Evolutionary conservation across 768 basidiomycete genomes (phyloP).

Genomic region (Amylocystis lapponica): DNA sequence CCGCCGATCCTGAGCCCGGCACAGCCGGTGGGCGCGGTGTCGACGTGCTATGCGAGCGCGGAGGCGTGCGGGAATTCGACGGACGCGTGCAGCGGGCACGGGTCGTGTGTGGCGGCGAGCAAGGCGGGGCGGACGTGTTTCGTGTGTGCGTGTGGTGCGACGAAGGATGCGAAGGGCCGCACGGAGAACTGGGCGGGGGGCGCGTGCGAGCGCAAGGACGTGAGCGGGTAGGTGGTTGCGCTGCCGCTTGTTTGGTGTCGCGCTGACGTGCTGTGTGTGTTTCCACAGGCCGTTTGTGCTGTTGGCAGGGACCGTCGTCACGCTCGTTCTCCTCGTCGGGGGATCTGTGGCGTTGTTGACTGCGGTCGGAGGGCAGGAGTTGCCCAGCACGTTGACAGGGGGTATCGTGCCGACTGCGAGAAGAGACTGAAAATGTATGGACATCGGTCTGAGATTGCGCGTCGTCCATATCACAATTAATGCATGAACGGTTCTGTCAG

Average conservation of each 20-base stretch:
- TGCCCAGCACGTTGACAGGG: constrained; percentile 73
- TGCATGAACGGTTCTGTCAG: too few relatives aligned
- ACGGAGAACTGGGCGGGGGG: constrained; percentile 70
- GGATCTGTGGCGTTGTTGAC: constrained; percentile 65
- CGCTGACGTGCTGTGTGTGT: constrained; percentile 1
- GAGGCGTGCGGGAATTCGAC: constrained; percentile 60
- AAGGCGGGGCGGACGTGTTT: constrained; percentile 54
- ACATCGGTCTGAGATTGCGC: too few relatives aligned
- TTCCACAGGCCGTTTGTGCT: constrained; percentile 74
- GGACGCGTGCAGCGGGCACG: constrained; percentile 61
- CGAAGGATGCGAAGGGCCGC: constrained; percentile 47
- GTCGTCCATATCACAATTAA: too few relatives aligned
- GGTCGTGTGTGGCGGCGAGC: constrained; percentile 54
- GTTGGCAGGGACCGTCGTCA: constrained; percentile 60
- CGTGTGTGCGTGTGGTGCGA: constrained; percentile 40
- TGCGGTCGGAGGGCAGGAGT: constrained; percentile 49
- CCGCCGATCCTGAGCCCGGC: constrained; percentile 31
- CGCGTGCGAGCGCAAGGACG: constrained; percentile 71
- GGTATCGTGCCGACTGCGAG: constrained; percentile 4
- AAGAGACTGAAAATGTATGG: constrained; percentile 6
- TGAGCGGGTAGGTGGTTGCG: constrained; percentile 77
- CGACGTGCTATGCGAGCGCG: constrained; percentile 54
- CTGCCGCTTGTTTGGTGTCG: not conserved
- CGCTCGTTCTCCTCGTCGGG: constrained; percentile 57
- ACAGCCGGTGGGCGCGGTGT: constrained; percentile 50